Conservation (phyloP, 441 rosid genomes). For the Brassica balearica region DNA sequence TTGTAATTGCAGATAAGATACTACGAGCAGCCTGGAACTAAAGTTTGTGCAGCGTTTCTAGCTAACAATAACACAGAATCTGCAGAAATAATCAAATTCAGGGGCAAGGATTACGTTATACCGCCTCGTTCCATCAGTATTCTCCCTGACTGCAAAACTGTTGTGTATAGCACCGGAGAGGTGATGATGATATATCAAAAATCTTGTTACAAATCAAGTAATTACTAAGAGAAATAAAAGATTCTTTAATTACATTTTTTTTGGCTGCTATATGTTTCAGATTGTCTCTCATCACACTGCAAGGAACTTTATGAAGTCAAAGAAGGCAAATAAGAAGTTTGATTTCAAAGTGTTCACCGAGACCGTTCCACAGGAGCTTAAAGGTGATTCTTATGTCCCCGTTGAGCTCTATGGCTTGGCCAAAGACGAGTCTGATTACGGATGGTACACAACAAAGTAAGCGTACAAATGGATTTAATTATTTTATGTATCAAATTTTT, state of each 20-base stretch:
- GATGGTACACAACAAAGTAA: constrained; percentile 73
- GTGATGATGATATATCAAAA: constrained; percentile 33
- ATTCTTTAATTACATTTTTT: background rate
- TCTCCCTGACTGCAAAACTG: constrained; percentile 88
- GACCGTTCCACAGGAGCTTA: constrained; percentile 45
- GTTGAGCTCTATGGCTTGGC: constrained; percentile 65
- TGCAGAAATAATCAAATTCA: constrained; percentile 52
- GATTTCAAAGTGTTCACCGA: constrained; percentile 60
- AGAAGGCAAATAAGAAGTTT: constrained; percentile 55
- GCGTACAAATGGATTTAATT: background rate
- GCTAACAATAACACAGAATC: constrained; percentile 61
- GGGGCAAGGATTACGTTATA: constrained; percentile 53
- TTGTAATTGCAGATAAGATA: constrained; percentile 51
- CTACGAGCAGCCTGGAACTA: constrained; percentile 56
- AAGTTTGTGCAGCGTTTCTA: constrained; percentile 74
- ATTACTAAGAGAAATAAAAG: background rate
- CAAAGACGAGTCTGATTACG: constrained; percentile 76
- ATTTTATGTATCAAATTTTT: background rate
- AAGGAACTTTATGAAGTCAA: constrained; percentile 62
- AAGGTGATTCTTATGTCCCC: constrained; percentile 36
- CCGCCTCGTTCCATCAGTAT: constrained; percentile 77
- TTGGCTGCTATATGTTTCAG: constrained; percentile 41
- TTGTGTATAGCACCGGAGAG: constrained; percentile 60
- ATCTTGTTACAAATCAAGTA: background rate
- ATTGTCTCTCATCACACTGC: constrained; percentile 77